Conservation (phyloP, 306 rosid species). For the Canavalia ensiformis region DNA sequence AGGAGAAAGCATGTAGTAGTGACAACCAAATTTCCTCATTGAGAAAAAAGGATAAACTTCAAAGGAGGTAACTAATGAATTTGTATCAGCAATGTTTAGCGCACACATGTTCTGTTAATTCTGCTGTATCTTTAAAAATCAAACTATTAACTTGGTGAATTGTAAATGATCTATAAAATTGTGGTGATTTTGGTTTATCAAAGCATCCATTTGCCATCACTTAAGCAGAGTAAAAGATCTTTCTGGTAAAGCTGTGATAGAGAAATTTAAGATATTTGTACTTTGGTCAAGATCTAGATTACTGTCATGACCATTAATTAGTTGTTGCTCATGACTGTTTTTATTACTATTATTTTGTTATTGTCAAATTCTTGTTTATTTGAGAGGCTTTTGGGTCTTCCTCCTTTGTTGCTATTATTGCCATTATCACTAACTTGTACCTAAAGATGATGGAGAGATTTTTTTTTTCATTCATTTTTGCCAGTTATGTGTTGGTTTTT, state of each 20-base stretch:
- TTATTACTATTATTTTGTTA: slow-evolving; percentile 30
- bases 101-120: neutral
- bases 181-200: slow-evolving; percentile 36
- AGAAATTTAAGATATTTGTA: slow-evolving; percentile 17
- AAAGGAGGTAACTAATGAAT: slow-evolving; percentile 60
- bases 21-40: slow-evolving; percentile 76
- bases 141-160: slow-evolving; percentile 9
- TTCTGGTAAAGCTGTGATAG: slow-evolving; percentile 27
- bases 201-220: slow-evolving; percentile 5
- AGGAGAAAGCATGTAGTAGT: slow-evolving; percentile 74
- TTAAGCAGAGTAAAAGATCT: slow-evolving; percentile 18
- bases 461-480: neutral
- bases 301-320: neutral
- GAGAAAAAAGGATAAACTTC: slow-evolving; percentile 57
- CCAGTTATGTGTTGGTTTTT: slow-evolving; percentile 1
- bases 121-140: slow-evolving; percentile 9
- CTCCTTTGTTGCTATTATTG: neutral
- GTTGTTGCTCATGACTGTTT: neutral
- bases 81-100: neutral
- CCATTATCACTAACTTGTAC: neutral
- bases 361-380: neutral
- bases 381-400: neutral
- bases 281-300: slow-evolving; percentile 18
- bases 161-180: slow-evolving; percentile 6
- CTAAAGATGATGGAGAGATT: neutral